These are phyloP conservation scores for Gossypium ekmanianum DNA, from an alignment of 345 rosid species.

Conservation along the genomic window DNA sequence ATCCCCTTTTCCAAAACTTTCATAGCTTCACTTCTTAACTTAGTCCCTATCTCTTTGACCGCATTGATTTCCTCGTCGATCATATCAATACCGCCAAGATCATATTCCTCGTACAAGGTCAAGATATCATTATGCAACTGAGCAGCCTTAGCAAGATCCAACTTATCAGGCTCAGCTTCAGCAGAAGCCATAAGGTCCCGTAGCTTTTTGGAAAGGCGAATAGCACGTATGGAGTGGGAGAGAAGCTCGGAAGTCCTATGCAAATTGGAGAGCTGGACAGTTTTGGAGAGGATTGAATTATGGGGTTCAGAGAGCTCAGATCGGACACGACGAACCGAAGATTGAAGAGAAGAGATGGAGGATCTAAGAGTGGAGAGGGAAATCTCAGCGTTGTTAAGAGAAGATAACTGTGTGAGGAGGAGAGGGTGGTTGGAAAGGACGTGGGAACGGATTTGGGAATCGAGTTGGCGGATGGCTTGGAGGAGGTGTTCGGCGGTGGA, in stretches of 20 bases:
- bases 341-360: slow-evolving; percentile 79
- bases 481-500: slow-evolving; percentile 97
- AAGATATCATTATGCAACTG: slow-evolving; percentile 81
- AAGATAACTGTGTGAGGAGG: slow-evolving; percentile 82
- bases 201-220: slow-evolving; percentile 75
- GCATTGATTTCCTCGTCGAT: slow-evolving; percentile 71
- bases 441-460: slow-evolving; percentile 82
- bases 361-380: slow-evolving; percentile 86
- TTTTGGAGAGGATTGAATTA: slow-evolving; percentile 61
- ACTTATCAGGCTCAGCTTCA: slow-evolving; percentile 59
- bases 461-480: slow-evolving; percentile 90
- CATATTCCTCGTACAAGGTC: slow-evolving; percentile 71
- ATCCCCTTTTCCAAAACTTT: slow-evolving; percentile 85
- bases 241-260: slow-evolving; percentile 67
- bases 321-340: slow-evolving; percentile 74
- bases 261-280: slow-evolving; percentile 66
- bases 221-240: slow-evolving; percentile 74
- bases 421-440: slow-evolving; percentile 85
- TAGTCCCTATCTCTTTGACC: slow-evolving; percentile 66
- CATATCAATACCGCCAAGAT: slow-evolving; percentile 62
- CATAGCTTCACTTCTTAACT: slow-evolving; percentile 68
- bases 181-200: slow-evolving; percentile 58
- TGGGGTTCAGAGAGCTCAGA: slow-evolving; percentile 87
- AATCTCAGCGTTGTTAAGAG: slow-evolving; percentile 75
- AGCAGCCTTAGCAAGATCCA: slow-evolving; percentile 92